Evolutionary conservation across 2,329 filamentous ascomycete genomes (phyloP), one percentile per base, ranked within the genome.

Genomic region (Ascochyta fabae): DNA sequence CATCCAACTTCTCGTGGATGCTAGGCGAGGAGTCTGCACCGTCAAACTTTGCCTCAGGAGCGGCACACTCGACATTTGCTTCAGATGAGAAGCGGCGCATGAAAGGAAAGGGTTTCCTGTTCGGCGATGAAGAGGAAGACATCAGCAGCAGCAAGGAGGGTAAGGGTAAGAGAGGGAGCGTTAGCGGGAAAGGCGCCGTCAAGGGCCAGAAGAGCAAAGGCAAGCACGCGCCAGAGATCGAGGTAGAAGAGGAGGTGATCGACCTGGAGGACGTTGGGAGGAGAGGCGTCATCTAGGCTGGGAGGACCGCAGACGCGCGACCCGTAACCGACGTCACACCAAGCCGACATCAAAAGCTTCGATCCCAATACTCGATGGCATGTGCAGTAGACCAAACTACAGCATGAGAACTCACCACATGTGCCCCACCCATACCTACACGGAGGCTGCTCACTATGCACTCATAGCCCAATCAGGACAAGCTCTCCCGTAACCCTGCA

Each of bases 1-100:
- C 90, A 62, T 91, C 89, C 7, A 89, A 87, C 4, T 92, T 91
- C 72, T 87, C 89, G 1, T 92, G 88, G 88, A 92, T 92, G 88
- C 80, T 92, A 4, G 73, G 72, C 15, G 69, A 74, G 34, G 74
- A 74, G n/a, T 69, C 68, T 8, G 61, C 61, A 16, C 64, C 70
- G 23, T 72, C 69, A 22, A 67, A 70, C 39, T 75, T 77, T 38
- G 72, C 71, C 8, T 68, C 73, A 0, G 67, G 71, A 12, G 58
- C 70, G 2, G 71, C 70, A 26, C 74, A 74, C 36, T 69, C 68
- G 0, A 68, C 70, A 0, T 73, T 74, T 49, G 66, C 72, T 8
- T 67, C 71, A 1, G 72, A 75, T 41, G 73, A 75, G 47, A 73
- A 72, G 61, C 57, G 73, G 26, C 65, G 72, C 19, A 68, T 69